These are phyloP conservation scores for Saccharomycodes ludwigii DNA, from an alignment of 805 yeast species.

Conservation along the genomic window DNA sequence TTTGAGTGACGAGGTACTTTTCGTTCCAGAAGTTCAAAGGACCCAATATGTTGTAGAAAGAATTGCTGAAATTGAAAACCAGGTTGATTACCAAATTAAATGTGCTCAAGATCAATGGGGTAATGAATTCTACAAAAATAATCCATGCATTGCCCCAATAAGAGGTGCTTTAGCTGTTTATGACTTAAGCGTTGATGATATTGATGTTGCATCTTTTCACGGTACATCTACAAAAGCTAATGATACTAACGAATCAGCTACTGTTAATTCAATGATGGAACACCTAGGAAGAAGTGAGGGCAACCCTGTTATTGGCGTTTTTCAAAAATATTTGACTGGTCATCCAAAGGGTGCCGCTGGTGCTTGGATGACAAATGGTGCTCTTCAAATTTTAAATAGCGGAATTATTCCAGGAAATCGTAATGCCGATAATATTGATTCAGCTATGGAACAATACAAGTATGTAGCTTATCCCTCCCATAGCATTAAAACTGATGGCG, in stretches of 20 bases:
- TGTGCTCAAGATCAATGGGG: slow-evolving; percentile 86
- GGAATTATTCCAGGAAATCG: slow-evolving; percentile 93
- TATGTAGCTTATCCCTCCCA: slow-evolving; percentile 82
- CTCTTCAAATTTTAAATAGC: slow-evolving; percentile 70
- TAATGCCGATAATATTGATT: slow-evolving; percentile 88
- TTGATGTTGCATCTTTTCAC: slow-evolving; percentile 89
- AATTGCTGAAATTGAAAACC: slow-evolving; percentile 65
- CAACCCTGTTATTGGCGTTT: slow-evolving; percentile 84
- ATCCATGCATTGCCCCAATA: slow-evolving; percentile 81
- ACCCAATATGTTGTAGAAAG: slow-evolving; percentile 58
- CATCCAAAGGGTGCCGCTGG: slow-evolving; percentile 99
- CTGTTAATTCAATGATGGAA: slow-evolving; percentile 73
- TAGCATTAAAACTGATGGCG: slow-evolving; percentile 76
- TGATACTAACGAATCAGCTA: slow-evolving; percentile 86
- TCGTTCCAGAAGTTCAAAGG: slow-evolving; percentile 32
- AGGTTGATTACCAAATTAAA: slow-evolving; percentile 62
- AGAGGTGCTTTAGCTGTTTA: slow-evolving; percentile 88
- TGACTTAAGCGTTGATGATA: slow-evolving; percentile 77
- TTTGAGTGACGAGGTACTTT: slow-evolving; percentile 51
- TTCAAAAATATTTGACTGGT: slow-evolving; percentile 93
- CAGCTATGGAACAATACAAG: slow-evolving; percentile 57
- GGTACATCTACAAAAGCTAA: slow-evolving; percentile 97
- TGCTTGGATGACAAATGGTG: slow-evolving; percentile 98
- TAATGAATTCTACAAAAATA: slow-evolving; percentile 72
- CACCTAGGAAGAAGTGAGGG: slow-evolving; percentile 89